Percentiles rank a stretch among this genome's conserved stretches.
phyloP scores from a whole-genome alignment of 2,329 filamentous ascomycete genomes.

The Aplosporella prunicola region DNA sequence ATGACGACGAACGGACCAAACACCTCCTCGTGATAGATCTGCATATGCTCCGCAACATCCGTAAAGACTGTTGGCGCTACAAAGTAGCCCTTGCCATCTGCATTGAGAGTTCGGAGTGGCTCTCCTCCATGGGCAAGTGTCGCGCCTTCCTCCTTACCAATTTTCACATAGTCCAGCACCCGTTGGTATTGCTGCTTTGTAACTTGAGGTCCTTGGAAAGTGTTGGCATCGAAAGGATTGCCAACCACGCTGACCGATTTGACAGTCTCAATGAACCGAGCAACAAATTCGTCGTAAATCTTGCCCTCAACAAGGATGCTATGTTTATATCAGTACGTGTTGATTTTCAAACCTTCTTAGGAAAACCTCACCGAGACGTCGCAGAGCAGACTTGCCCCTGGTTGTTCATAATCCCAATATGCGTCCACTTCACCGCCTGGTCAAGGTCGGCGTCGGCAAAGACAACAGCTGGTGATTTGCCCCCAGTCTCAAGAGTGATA shows the following conservation, averaged over 20 bases:
- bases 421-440: constrained; percentile 27
- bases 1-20: constrained; percentile 56
- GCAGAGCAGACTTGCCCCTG: constrained; percentile 40
- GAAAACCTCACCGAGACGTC: no score
- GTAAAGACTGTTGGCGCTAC: constrained; percentile 50
- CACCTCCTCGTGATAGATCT: constrained; percentile 50
- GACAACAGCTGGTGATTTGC: constrained; percentile 52
- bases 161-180: constrained; percentile 46
- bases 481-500: constrained; percentile 51
- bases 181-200: constrained; percentile 56
- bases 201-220: constrained; percentile 51
- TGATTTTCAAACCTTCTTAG: no score
- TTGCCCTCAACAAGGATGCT: constrained; percentile 51
- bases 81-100: constrained; percentile 43
- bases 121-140: constrained; percentile 44
- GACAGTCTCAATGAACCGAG: constrained; percentile 36
- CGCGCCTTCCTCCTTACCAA: constrained; percentile 45
- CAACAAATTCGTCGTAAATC: constrained; percentile 49
- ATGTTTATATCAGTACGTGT: no score
- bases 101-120: constrained; percentile 18
- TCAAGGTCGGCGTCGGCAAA: constrained; percentile 42
- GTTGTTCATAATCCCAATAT: constrained; percentile 42
- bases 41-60: constrained; percentile 46
- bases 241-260: constrained; percentile 28
- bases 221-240: constrained; percentile 25